phyloP scores from a whole-genome alignment of 768 basidiomycete genomes.

The Macrocybe gigantea region DNA sequence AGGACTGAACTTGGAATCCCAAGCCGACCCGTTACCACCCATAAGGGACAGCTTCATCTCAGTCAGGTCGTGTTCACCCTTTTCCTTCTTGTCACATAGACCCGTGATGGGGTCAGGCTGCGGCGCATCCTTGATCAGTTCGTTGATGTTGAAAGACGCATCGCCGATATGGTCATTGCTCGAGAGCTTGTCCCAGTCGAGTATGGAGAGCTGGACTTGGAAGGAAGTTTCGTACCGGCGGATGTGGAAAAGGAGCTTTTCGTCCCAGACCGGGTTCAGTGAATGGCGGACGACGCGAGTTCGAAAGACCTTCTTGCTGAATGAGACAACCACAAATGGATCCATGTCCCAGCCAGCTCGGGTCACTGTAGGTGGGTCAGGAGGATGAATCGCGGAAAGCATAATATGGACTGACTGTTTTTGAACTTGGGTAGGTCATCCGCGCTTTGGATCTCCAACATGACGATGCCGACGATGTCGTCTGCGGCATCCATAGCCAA shows the following conservation, averaged over 20 bases:
- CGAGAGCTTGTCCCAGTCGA: constrained; percentile 95
- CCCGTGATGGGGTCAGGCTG: constrained; percentile 56
- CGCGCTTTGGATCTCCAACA: constrained; percentile 86
- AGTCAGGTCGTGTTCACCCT: constrained; percentile 62
- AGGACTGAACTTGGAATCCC: constrained; percentile 73
- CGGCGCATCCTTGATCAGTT: constrained; percentile 63
- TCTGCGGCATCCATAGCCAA: constrained; percentile 61
- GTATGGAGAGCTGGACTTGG: constrained; percentile 73
- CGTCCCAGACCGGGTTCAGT: constrained; percentile 85
- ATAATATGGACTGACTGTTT: constrained; percentile 59
- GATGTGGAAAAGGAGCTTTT: constrained; percentile 94
- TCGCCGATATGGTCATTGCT: constrained; percentile 89
- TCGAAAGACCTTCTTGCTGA: constrained; percentile 95
- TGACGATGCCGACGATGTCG: constrained; percentile 91
- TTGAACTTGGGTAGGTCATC: constrained; percentile 79
- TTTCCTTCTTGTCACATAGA: constrained; percentile 46
- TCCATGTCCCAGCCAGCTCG: constrained; percentile 95
- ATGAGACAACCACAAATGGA: constrained; percentile 92
- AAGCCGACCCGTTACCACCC: constrained; percentile 49
- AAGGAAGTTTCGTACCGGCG: constrained; percentile 78
- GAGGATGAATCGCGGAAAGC: background rate
- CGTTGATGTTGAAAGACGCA: constrained; percentile 58
- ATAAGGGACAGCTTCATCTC: constrained; percentile 66
- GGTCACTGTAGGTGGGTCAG: constrained; percentile 52
- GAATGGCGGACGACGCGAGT: constrained; percentile 85